Conservation (phyloP, 768 basidiomycete species). For the Suillus weaverae region DNA sequence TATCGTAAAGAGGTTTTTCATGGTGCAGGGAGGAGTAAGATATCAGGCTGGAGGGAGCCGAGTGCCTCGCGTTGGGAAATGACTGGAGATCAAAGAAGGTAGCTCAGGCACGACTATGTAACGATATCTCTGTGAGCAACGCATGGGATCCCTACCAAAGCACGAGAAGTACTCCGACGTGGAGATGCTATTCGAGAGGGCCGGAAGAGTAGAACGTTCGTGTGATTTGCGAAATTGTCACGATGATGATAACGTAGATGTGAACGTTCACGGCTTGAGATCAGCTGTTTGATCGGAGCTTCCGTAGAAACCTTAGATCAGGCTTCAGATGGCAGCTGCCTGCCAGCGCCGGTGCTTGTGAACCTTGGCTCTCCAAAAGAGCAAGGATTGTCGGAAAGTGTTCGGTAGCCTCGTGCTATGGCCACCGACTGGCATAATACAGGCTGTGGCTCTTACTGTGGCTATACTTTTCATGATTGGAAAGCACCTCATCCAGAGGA, state of each 20-base stretch:
- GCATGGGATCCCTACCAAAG: conserved; percentile 14
- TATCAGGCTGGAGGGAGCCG: conserved; percentile 9
- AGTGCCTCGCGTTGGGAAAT: conserved; percentile 4
- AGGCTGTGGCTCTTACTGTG: too few relatives aligned
- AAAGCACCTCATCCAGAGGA: conserved; percentile 27
- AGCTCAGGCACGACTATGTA: not conserved
- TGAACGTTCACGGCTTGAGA: conserved; percentile 13
- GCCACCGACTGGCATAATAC: conserved; percentile 21
- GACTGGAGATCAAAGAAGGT: conserved; percentile 2
- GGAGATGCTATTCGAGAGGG: conserved; percentile 18
- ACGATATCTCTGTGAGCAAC: conserved; percentile 17
- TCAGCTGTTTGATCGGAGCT: conserved; percentile 33
- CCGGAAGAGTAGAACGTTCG: not conserved
- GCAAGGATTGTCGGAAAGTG: conserved; percentile 7
- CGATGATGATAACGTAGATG: conserved; percentile 1
- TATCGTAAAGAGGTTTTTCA: conserved; percentile 14
- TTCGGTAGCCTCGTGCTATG: conserved; percentile 24
- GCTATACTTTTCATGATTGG: conserved; percentile 12
- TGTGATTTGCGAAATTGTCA: not conserved
- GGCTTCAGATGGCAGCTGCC: not conserved
- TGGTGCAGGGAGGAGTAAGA: conserved; percentile 15
- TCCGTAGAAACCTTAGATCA: conserved; percentile 33
- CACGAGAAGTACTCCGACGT: conserved; percentile 32
- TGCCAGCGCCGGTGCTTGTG: not conserved
- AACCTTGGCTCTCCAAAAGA: conserved; percentile 4